These are phyloP conservation scores for Hypomyces rosellus DNA, from an alignment of 2,329 filamentous ascomycete genomes.

Conservation along the genomic window DNA sequence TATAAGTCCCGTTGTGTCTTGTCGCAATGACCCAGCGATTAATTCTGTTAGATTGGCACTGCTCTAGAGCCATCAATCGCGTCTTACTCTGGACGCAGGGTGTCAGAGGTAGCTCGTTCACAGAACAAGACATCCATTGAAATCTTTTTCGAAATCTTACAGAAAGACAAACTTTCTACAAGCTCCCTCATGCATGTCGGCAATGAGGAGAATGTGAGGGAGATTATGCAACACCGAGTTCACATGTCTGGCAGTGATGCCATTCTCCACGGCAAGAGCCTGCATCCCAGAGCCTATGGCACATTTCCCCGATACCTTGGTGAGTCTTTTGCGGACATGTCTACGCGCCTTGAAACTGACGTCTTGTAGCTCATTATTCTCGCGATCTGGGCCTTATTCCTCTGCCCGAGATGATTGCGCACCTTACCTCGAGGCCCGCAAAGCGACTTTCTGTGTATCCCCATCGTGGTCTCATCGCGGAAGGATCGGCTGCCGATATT, in stretches of 20 bases:
- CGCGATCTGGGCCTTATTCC: slow-evolving; percentile 16
- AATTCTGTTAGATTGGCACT: slow-evolving; percentile 12
- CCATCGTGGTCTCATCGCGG: slow-evolving; percentile 15
- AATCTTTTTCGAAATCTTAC: slow-evolving; percentile 17
- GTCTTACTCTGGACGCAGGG: slow-evolving; percentile 15
- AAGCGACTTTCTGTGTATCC: slow-evolving; percentile 19
- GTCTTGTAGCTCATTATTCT: slow-evolving; percentile 16
- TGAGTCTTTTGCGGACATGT: background rate
- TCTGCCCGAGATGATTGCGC: slow-evolving; percentile 18
- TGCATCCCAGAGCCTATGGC: slow-evolving; percentile 20
- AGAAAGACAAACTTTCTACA: slow-evolving; percentile 17
- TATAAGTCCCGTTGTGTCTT: background rate
- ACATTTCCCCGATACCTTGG: slow-evolving; percentile 20
- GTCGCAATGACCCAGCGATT: no score
- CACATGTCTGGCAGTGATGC: slow-evolving; percentile 20
- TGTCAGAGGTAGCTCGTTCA: slow-evolving; percentile 15
- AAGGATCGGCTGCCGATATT: slow-evolving; percentile 19
- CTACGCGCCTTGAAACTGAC: background rate
- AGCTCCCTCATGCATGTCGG: slow-evolving; percentile 20
- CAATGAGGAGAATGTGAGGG: slow-evolving; percentile 18
- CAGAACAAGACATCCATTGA: slow-evolving; percentile 12
- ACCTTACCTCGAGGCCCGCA: slow-evolving; percentile 18
- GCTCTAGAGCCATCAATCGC: slow-evolving; percentile 10
- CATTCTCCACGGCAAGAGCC: slow-evolving; percentile 18
- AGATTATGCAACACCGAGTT: slow-evolving; percentile 20